phyloP scores from a whole-genome alignment of 768 basidiomycete species.

The Podaxis pistillaris region DNA sequence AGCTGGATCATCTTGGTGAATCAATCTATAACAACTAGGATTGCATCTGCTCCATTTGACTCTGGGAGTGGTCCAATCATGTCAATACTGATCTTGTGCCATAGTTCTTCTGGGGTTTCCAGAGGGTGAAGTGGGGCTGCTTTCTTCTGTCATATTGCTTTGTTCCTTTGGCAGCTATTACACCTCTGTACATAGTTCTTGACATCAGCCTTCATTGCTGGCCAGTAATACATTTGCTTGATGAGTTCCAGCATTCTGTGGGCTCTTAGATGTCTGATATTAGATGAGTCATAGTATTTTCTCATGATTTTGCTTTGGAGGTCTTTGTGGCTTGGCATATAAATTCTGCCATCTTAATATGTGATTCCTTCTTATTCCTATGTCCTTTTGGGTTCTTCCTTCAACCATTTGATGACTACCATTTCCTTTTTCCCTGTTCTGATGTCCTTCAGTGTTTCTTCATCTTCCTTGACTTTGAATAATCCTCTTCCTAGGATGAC shows the following conservation, averaged over 20 bases:
- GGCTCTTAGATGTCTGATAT: too few species aligned
- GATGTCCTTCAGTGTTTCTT: neutral
- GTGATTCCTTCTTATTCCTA: neutral
- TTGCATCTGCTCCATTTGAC: neutral
- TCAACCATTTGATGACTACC: neutral
- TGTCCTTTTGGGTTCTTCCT: neutral
- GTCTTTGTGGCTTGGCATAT: neutral
- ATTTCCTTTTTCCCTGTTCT: too few species aligned
- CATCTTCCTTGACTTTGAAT: neutral
- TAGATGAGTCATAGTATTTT: neutral
- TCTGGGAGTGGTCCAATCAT: too few species aligned
- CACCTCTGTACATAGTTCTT: neutral
- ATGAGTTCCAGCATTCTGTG: neutral
- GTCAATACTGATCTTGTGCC: neutral
- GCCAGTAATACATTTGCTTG: too few species aligned
- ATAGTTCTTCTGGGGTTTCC: neutral
- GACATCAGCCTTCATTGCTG: too few species aligned
- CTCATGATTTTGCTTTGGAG: neutral
- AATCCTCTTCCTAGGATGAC: too few species aligned
- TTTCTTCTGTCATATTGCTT: neutral
- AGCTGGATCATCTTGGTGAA: too few species aligned
- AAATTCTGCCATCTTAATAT: neutral
- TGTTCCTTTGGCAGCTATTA: neutral
- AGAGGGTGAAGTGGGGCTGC: neutral
- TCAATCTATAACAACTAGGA: too few species aligned